Base-by-base conservation (phyloP, 2,329 filamentous ascomycete genomes). In the Aspergillus felis region DNA sequence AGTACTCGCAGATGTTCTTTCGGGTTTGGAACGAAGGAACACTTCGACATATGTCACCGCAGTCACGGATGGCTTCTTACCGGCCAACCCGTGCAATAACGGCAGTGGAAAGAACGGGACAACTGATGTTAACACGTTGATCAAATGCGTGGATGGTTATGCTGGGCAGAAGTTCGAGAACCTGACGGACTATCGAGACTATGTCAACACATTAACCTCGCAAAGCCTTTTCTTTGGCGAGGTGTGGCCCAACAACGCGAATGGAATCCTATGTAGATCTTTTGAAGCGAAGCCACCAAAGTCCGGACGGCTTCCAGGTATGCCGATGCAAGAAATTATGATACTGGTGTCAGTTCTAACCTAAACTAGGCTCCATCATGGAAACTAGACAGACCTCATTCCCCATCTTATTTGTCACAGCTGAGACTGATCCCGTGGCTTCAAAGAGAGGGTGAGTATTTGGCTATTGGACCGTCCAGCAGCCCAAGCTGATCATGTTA, bases 221-320 rank as follows among this genome's bases (percentile, higher is more conserved):
- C 47, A 60, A 42, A 62, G 60, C 28, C 29, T 25, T 14, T 57
- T 60, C 54, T 60, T 62, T 38, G 57, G 60, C n/a, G 57, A 62
- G 42, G 60, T 62, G 24, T 62, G 57, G 60, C 53, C 57, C 24
- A 59, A 56, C 22, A 60, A 59, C 41, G 55, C 57, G 22, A 54
- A 54, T 25, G 28, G 20, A n/a, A 54, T 57, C 22, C 32, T 42
- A 3, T 59, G 57, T 28, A 32, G 54, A n/a, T 51, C 54, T 3
- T 51, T 59, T 38, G 25, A 57, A 20, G 54, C 54, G n/a, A 48
- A 54, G 7, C 57, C 57, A 4, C 54, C 57, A 20, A 44, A 51
- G n/a, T 56, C 27, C 7, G 57, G 44, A 22, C 32, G 46, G 50
- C 49, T 56, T 10, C 28, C 28, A 29, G 28, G 28, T 29, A 29